phyloP scores from a whole-genome alignment of 169 alveolate species.

The Theileria parva region DNA sequence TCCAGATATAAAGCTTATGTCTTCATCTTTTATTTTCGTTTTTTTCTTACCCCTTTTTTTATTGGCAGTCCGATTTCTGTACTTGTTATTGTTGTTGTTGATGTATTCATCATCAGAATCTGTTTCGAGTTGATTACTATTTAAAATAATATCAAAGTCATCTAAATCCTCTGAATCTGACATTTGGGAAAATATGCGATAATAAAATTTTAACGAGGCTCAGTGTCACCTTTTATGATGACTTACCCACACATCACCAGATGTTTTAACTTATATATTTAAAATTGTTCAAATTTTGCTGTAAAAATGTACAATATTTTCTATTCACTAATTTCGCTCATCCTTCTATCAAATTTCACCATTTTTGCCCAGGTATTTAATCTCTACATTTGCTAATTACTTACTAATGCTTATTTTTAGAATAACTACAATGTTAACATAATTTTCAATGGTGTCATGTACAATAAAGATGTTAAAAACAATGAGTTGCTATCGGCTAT shows the following conservation, averaged over 20 bases:
- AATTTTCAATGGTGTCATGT: slow-evolving; percentile 45
- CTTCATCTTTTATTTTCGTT: neutral
- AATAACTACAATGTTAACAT: slow-evolving; percentile 15
- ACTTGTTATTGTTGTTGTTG: neutral
- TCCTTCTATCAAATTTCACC: neutral
- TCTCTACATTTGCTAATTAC: neutral
- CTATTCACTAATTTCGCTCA: neutral
- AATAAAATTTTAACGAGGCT: neutral
- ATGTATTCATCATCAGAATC: slow-evolving; percentile 1
- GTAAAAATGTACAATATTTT: neutral
- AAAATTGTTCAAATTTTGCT: neutral
- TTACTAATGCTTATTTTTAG: neutral
- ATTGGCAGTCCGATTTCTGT: neutral
- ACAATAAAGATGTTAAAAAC: slow-evolving; percentile 6
- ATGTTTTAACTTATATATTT: neutral
- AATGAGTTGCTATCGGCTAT: slow-evolving; percentile 34
- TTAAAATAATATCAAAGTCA: neutral
- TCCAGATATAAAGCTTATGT: slow-evolving; percentile 26
- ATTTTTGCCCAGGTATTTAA: slow-evolving; percentile 6
- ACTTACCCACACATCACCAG: neutral
- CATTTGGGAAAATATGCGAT: neutral
- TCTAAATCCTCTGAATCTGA: slow-evolving; percentile 13
- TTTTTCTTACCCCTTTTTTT: neutral
- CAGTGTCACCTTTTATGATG: neutral
- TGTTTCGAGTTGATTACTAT: neutral